These are phyloP conservation scores for Suillus clintonianus DNA, from an alignment of 768 basidiomycete genomes.

Conservation along the genomic window DNA sequence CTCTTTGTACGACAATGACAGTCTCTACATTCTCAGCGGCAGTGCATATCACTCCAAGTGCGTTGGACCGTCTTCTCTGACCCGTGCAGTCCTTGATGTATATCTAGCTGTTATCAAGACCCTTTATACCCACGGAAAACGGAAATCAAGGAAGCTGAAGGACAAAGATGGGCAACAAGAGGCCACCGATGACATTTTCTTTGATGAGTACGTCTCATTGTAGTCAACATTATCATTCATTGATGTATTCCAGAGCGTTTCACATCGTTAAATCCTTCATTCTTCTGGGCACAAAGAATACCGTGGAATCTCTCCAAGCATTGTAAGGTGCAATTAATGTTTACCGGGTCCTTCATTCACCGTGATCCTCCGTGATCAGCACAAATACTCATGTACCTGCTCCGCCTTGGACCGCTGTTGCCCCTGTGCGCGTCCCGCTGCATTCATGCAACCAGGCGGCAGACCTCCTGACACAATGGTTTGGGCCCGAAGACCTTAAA, in stretches of 20 bases:
- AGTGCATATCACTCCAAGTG: slow-evolving; percentile 54
- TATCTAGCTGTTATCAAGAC: slow-evolving; percentile 56
- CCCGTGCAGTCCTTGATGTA: background rate
- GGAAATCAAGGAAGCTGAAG: slow-evolving; percentile 41
- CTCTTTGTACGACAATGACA: slow-evolving; percentile 38
- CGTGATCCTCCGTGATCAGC: slow-evolving; percentile 27
- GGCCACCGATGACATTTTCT: slow-evolving; percentile 63
- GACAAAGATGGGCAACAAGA: slow-evolving; percentile 37
- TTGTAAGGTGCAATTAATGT: slow-evolving; percentile 42
- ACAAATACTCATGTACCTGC: slow-evolving; percentile 73
- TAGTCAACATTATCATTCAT: background rate
- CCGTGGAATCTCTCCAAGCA: slow-evolving; percentile 69
- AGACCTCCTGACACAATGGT: slow-evolving; percentile 67
- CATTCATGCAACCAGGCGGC: slow-evolving; percentile 60
- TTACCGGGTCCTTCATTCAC: background rate
- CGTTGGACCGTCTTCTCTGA: background rate
- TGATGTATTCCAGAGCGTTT: slow-evolving; percentile 50
- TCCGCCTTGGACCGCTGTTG: slow-evolving; percentile 64
- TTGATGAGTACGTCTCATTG: slow-evolving; percentile 55
- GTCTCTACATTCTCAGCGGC: slow-evolving; percentile 57
- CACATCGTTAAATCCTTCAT: slow-evolving; percentile 75
- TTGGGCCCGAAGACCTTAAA: slow-evolving; percentile 70
- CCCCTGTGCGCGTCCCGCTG: slow-evolving; percentile 58
- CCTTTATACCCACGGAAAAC: slow-evolving; percentile 48
- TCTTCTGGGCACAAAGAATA: slow-evolving; percentile 62